Evolutionary conservation across 2,329 filamentous ascomycete genomes (phyloP).

Genomic region (Mariannaea elegans): DNA sequence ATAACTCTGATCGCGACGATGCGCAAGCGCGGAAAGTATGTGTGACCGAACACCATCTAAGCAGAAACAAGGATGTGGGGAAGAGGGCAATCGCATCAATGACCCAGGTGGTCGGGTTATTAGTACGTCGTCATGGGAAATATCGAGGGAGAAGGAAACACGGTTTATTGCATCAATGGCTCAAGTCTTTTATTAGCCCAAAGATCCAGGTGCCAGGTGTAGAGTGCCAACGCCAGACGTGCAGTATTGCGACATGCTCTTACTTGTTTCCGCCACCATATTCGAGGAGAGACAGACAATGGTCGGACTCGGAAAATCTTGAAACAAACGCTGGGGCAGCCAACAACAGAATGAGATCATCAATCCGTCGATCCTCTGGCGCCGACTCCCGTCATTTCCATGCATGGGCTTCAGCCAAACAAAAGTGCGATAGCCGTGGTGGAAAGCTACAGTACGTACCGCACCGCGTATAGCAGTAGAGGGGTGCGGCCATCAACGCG

Average conservation of each 20-base stretch:
- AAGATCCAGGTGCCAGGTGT: constrained; percentile 26
- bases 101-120: constrained; percentile 30
- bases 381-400: constrained; percentile 41
- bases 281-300: constrained; percentile 29
- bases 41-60: constrained; percentile 8
- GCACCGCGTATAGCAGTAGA: constrained; percentile 3
- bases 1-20: neutral
- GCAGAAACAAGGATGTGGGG: constrained; percentile 30
- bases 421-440: constrained; percentile 24
- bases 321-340: constrained; percentile 41
- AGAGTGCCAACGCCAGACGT: constrained; percentile 21
- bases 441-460: constrained; percentile 15
- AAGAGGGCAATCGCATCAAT: constrained; percentile 35
- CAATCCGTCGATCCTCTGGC: constrained; percentile 41
- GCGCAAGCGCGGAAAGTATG: neutral
- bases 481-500: constrained; percentile 33
- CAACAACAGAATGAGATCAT: constrained; percentile 44
- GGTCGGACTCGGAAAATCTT: constrained; percentile 32
- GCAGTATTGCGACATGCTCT: constrained; percentile 30
- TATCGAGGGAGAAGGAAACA: constrained; percentile 7
- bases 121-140: constrained; percentile 35
- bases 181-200: constrained; percentile 26
- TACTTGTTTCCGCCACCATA: constrained; percentile 25
- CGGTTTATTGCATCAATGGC: constrained; percentile 23
- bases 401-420: constrained; percentile 31